Base-by-base conservation (phyloP, 371 early-diverging fungal species). In the Mortierella sp. region DNA sequence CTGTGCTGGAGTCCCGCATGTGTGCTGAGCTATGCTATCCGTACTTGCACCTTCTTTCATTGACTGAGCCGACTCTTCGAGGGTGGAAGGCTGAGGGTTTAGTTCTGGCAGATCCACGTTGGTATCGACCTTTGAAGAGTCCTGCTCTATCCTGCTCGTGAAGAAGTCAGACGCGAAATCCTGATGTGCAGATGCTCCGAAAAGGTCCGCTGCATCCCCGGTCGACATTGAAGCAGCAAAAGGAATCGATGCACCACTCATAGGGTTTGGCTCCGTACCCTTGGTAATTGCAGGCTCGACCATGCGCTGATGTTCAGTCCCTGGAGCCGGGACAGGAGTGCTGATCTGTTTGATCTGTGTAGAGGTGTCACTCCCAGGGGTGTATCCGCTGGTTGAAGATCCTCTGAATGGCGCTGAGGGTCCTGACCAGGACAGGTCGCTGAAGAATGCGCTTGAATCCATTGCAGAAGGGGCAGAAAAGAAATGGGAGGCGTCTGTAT, bases 401-500 rank as follows among this genome's bases (percentile, higher is more conserved):
- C 37, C 61, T 19, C 6, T 16, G 37, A 19, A 39, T 3, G 37
- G 7, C 24, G 45, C 19, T 26, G 58, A 37, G 19, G 26, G 11
- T 13, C 16, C 65, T 11, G 65, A 37, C 10, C 44, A 34, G 39
- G 66, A 24, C 16, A 73, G 44, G 13, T 37, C 65, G 16, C 65
- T 65, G 40, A 77, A 77, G 55, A 72, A 77, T 31, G 44, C 43
- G 22, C 53, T 68, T 1, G 70, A 64, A n/a, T 66, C 74, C 61
- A 41, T 13, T 6, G 37, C 34, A 14, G 55, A 41, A 2, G 52
- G 13, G 14, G 52, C 67, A 4, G 41, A 48, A 26, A 71, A 71
- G n/a, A 79, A 37, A 22, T 52, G 68, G 0, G 73, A 68, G 0
- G 78, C 64, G 29, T 78, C 73, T n/a, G 52, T 73, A 13, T 50